Conservation (phyloP, 2,329 filamentous ascomycete species). For the Cytospora leucostoma region DNA sequence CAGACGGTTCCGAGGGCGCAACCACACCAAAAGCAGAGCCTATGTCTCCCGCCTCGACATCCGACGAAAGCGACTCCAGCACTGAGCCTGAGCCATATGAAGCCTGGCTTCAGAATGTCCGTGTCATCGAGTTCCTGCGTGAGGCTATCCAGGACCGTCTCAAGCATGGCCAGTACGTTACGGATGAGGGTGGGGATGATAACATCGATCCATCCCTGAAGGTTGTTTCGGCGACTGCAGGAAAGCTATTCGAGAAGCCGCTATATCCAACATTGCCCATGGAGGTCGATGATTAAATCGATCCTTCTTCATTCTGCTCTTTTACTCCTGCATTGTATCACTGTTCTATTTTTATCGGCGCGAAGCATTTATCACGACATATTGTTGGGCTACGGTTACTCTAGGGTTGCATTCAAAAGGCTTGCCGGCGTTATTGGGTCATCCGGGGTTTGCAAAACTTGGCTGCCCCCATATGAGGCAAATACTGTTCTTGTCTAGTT, state of each 20-base stretch:
- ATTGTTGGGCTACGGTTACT: too few species aligned
- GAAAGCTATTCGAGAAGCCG: conserved; percentile 37
- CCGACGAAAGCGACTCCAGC: conserved; percentile 55
- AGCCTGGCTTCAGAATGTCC: conserved; percentile 66
- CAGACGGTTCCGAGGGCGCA: conserved; percentile 41
- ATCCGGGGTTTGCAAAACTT: too few species aligned
- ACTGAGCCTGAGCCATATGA: conserved; percentile 64
- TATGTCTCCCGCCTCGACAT: conserved; percentile 53
- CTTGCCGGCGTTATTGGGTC: too few species aligned
- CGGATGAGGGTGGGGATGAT: conserved; percentile 37
- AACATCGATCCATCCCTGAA: conserved; percentile 37
- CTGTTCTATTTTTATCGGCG: not conserved
- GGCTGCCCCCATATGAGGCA: too few species aligned
- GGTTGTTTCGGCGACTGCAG: conserved; percentile 31
- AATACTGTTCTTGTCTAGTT: too few species aligned
- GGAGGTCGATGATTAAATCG: conserved; percentile 20
- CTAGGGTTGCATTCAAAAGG: too few species aligned
- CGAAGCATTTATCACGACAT: not conserved
- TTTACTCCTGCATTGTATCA: not conserved
- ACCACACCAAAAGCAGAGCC: conserved; percentile 50
- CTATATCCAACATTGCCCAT: conserved; percentile 40
- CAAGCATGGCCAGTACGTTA: conserved; percentile 56
- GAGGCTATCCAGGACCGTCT: conserved; percentile 60
- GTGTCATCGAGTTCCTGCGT: conserved; percentile 62
- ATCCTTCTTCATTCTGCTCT: not conserved